Evolutionary conservation across 2,329 filamentous ascomycete species (phyloP).

Genomic region (Pleoardoris graminearum): DNA sequence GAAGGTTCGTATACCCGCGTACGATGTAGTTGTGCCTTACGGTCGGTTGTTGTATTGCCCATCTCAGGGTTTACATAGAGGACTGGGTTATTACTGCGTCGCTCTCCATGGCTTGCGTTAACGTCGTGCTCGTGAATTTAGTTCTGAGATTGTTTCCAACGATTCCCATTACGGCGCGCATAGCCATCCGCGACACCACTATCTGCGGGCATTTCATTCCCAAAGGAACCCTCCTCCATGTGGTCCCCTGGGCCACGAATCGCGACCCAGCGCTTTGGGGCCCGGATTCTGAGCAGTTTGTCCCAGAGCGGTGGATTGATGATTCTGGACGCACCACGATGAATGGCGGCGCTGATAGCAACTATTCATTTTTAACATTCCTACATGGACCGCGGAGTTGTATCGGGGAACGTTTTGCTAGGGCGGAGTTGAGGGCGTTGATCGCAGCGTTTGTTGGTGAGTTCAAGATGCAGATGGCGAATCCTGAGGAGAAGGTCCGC

Average conservation of each 20-base stretch:
- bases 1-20: constrained; percentile 25
- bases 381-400: constrained; percentile 48
- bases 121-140: no score
- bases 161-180: constrained; percentile 40
- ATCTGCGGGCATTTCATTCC: constrained; percentile 45
- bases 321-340: constrained; percentile 45
- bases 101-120: no score
- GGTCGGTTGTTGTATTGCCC: not conserved
- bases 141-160: constrained; percentile 45
- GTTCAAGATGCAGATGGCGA: constrained; percentile 42
- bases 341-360: constrained; percentile 44
- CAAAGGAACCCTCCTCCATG: constrained; percentile 43
- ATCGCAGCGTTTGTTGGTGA: constrained; percentile 40
- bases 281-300: constrained; percentile 46
- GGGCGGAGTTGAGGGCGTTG: constrained; percentile 43
- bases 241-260: constrained; percentile 50
- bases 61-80: not conserved
- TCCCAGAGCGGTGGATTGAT: constrained; percentile 53
- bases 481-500: constrained; percentile 33
- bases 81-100: no score
- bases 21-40: not conserved
- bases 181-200: constrained; percentile 37
- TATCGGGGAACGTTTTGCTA: constrained; percentile 45
- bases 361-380: constrained; percentile 50
- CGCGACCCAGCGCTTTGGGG: constrained; percentile 50